These are phyloP conservation scores for Barbarea vulgaris DNA, from an alignment of 345 rosid genomes.

Conservation along the genomic window DNA sequence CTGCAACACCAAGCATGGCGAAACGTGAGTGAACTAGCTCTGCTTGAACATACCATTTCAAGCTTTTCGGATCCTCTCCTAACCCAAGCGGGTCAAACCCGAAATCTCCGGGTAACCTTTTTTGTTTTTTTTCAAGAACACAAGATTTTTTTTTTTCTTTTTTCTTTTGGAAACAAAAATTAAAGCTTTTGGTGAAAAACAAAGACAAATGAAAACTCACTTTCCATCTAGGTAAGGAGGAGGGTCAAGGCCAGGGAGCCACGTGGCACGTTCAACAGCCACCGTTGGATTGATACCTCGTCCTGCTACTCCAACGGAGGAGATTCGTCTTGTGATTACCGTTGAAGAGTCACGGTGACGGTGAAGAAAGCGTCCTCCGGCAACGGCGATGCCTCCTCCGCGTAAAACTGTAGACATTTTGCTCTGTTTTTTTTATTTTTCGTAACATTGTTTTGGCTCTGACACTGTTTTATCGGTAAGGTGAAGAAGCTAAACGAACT, in stretches of 20 bases:
- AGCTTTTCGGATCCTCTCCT: slow-evolving; percentile 87
- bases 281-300: slow-evolving; percentile 24
- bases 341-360: background rate
- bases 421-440: slow-evolving; percentile 11
- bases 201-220: slow-evolving; percentile 46
- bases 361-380: slow-evolving; percentile 25
- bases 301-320: slow-evolving; percentile 23
- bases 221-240: slow-evolving; percentile 86
- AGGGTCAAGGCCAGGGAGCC: slow-evolving; percentile 95
- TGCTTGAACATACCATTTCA: slow-evolving; percentile 97
- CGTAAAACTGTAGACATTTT: slow-evolving; percentile 34
- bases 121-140: background rate
- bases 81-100: slow-evolving; percentile 95
- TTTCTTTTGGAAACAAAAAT: background rate
- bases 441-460: background rate
- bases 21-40: slow-evolving; percentile 91
- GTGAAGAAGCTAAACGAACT: background rate
- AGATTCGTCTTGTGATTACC: slow-evolving; percentile 8
- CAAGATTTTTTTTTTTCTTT: background rate
- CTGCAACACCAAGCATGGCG: slow-evolving; percentile 93
- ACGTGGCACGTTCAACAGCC: slow-evolving; percentile 77
- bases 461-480: background rate
- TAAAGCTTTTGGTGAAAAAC: background rate
- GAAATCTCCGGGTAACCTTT: slow-evolving; percentile 80
- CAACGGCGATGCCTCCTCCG: slow-evolving; percentile 30